Base-by-base conservation (phyloP, 805 yeast species). In the Candida methanosorbosa region DNA sequence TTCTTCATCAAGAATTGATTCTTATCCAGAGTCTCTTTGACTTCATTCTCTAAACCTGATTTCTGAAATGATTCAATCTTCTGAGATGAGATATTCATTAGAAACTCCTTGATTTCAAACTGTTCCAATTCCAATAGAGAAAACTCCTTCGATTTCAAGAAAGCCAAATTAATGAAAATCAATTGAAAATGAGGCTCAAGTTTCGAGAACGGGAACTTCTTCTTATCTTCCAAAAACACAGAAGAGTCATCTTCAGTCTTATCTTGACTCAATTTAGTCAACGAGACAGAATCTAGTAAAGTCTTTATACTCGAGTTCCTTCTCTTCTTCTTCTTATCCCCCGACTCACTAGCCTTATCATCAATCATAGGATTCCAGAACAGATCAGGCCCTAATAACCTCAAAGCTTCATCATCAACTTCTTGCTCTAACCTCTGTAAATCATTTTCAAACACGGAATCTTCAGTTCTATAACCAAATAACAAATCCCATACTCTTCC, bases 401-500 rank as follows among this genome's bases (percentile, higher is more conserved):
- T 37, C 21, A 29, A 15, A 12, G 46, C 38, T 18, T 46, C 42
- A 12, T 47, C 50, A 29, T 45, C 44, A 7, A 48, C 37, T 8
- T 50, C 36, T 8, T 38, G 36, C 20, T 37, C 38, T 12, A 54
- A 39, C 17, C 44, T 44, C 25, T 43, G 43, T 33, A 52, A 36
- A 35, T 56, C 57, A 11, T 39, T 34, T 28, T 52, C 55, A 22
- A 36, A 40, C 5, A 45, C 40, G 20, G 36, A 30, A 32, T 48
- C 50, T 32, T 57, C 51, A 9, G 65, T 64, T 46, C 88, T 68
- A 77, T 88, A 85, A 2, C 96, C 95, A 18, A 88, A 56, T 30
- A 87, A 57, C 42, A 77, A 60, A 59, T 88, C 97, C 97, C 97
- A 88, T 6, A 86, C 66, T 40, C 95, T 67, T 11, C 92, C 95